These are phyloP conservation scores for Aspergillus sp. DNA, from an alignment of 2,329 filamentous ascomycete species.

Conservation along the genomic window DNA sequence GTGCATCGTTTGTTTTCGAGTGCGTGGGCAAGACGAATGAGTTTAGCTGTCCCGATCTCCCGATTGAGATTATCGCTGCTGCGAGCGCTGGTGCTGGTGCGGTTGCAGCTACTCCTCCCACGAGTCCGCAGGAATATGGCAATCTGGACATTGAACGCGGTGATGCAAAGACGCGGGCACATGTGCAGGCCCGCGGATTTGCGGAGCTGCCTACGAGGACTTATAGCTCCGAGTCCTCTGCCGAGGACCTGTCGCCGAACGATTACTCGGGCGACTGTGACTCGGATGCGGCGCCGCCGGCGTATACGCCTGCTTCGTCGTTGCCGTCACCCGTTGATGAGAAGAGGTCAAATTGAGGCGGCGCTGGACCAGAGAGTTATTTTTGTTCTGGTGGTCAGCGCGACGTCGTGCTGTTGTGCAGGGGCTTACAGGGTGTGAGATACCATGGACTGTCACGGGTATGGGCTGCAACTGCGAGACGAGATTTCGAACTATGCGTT, in stretches of 20 bases:
- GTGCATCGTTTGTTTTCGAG: not conserved
- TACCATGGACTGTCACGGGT: too few relatives aligned
- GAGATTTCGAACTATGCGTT: too few relatives aligned
- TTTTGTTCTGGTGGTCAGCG: too few relatives aligned
- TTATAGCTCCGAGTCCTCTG: not conserved
- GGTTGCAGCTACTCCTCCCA: too few relatives aligned
- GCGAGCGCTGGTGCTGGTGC: not conserved
- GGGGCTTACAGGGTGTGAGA: too few relatives aligned
- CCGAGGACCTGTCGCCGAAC: not conserved
- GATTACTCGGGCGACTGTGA: not conserved
- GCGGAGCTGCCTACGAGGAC: not conserved
- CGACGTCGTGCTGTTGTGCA: too few relatives aligned
- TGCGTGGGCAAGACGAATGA: not conserved
- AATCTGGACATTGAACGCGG: not conserved
- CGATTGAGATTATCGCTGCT: not conserved
- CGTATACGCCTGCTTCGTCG: constrained; percentile 4
- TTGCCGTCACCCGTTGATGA: not conserved
- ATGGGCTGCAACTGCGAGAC: too few relatives aligned
- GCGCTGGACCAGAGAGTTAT: too few relatives aligned
- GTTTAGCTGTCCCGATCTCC: not conserved
- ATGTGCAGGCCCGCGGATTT: not conserved
- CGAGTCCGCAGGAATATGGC: too few relatives aligned
- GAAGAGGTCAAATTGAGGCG: not conserved
- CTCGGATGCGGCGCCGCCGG: constrained; percentile 1
- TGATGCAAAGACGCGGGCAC: not conserved